These are phyloP conservation scores for Cardamine occulta DNA, from an alignment of 345 rosid species.

Conservation along the genomic window DNA sequence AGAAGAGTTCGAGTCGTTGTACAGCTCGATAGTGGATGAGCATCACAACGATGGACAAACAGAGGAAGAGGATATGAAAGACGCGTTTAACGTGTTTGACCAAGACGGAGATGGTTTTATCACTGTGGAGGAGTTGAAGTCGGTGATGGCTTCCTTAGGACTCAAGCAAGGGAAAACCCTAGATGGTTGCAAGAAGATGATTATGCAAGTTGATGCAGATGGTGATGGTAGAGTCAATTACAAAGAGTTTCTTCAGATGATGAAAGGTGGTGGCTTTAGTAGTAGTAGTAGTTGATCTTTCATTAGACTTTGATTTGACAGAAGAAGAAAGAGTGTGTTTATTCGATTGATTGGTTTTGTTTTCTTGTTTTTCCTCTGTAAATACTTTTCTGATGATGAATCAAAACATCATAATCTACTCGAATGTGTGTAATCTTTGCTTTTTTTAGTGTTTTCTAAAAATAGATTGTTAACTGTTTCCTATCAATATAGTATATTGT, in stretches of 20 bases:
- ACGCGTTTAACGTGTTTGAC: constrained; percentile 49
- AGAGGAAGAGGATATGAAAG: constrained; percentile 50
- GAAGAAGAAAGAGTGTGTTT: constrained; percentile 18
- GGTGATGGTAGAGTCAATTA: constrained; percentile 48
- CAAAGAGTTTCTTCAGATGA: constrained; percentile 48
- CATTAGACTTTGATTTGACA: constrained; percentile 17
- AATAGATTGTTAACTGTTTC: constrained; percentile 20
- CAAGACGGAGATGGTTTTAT: constrained; percentile 47
- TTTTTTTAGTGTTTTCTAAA: background rate
- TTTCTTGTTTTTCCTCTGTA: constrained; percentile 32
- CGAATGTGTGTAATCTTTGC: constrained; percentile 18
- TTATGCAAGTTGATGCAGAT: constrained; percentile 45
- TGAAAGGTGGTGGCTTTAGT: constrained; percentile 43
- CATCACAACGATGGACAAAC: constrained; percentile 40
- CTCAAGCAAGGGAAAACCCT: constrained; percentile 44
- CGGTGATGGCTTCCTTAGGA: constrained; percentile 45
- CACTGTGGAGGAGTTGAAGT: constrained; percentile 44
- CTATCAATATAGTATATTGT: constrained; percentile 8
- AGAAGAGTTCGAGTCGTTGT: constrained; percentile 43
- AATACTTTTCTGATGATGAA: constrained; percentile 23
- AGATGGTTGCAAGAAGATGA: constrained; percentile 47
- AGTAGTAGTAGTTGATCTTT: constrained; percentile 32
- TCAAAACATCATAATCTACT: constrained; percentile 16
- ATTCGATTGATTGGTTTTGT: constrained; percentile 39
- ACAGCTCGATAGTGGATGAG: constrained; percentile 41